phyloP scores from a whole-genome alignment of 1,284 basidiomycete species.

The Ceratobasidium papillatum region DNA sequence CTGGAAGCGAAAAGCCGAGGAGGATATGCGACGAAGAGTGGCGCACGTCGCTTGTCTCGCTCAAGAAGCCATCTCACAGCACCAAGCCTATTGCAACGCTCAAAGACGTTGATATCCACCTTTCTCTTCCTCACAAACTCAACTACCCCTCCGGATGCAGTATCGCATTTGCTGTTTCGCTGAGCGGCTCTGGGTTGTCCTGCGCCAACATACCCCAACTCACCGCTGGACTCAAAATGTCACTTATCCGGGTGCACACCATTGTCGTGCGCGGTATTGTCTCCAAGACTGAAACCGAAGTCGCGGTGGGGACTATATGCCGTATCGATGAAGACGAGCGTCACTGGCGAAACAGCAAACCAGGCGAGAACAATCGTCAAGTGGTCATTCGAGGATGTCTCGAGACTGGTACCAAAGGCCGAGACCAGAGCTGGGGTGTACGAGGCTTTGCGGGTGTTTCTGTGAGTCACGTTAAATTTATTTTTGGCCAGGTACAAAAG shows the following conservation, averaged over 20 bases:
- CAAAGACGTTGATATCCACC: conserved; percentile 10
- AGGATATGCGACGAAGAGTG: conserved; percentile 35
- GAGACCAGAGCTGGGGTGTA: conserved; percentile 31
- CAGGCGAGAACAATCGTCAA: conserved; percentile 25
- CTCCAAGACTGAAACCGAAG: conserved; percentile 11
- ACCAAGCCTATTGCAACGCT: neutral
- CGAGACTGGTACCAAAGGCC: conserved; percentile 22
- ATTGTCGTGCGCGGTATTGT: conserved; percentile 9
- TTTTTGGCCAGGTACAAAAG: neutral
- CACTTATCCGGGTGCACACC: neutral
- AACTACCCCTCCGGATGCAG: conserved; percentile 28
- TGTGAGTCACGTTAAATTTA: neutral
- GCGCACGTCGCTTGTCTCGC: conserved; percentile 16
- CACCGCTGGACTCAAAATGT: conserved; percentile 19
- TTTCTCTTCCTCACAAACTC: conserved; percentile 30
- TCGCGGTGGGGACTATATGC: conserved; percentile 19
- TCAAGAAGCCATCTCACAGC: neutral
- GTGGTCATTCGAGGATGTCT: conserved; percentile 33
- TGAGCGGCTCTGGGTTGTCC: conserved; percentile 27
- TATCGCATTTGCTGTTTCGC: conserved; percentile 26
- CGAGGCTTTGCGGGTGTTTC: conserved; percentile 21
- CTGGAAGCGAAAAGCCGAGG: conserved; percentile 28
- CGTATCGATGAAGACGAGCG: conserved; percentile 36
- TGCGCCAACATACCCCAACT: conserved; percentile 32
- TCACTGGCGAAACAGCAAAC: conserved; percentile 26